Conservation (phyloP, 805 yeast species). For the Saccharomycopsis babjevae region DNA sequence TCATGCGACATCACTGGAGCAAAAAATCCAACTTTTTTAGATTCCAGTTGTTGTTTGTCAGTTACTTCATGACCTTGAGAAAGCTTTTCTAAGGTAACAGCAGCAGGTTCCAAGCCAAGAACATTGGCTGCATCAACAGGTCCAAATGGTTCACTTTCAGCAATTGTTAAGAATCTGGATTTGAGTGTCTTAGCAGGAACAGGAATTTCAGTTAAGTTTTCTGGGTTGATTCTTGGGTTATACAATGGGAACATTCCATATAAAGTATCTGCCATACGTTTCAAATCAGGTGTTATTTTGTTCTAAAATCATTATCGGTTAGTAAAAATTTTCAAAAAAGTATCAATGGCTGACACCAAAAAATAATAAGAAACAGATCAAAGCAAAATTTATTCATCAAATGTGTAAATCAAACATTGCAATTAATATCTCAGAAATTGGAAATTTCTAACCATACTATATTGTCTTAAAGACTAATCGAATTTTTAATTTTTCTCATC, state of each 20-base stretch:
- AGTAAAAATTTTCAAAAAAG: conserved; percentile 23
- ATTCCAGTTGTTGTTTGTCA: conserved; percentile 19
- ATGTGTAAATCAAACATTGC: not conserved
- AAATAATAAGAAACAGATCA: not conserved
- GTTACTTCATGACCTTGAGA: conserved; percentile 41
- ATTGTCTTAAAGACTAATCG: conserved; percentile 79
- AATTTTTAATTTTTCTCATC: conserved; percentile 38
- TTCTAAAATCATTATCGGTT: conserved; percentile 31
- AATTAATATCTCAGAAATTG: conserved; percentile 19
- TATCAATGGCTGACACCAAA: not conserved
- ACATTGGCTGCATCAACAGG: conserved; percentile 89
- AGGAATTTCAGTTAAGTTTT: conserved; percentile 90
- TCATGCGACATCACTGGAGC: conserved; percentile 64
- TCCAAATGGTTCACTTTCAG: conserved; percentile 92
- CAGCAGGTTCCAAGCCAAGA: conserved; percentile 81
- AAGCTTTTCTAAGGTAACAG: conserved; percentile 59
- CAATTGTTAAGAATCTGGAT: conserved; percentile 78
- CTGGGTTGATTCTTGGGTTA: conserved; percentile 37
- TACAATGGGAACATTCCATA: conserved; percentile 76
- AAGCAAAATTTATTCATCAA: not conserved
- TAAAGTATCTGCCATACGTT: conserved; percentile 50
- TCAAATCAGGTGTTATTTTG: conserved; percentile 44
- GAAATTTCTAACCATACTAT: conserved; percentile 38
- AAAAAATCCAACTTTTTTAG: conserved; percentile 29
- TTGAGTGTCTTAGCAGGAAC: conserved; percentile 72